Evolutionary conservation across 2,329 filamentous ascomycete species (phyloP).

Genomic region (Cadophora gregata): DNA sequence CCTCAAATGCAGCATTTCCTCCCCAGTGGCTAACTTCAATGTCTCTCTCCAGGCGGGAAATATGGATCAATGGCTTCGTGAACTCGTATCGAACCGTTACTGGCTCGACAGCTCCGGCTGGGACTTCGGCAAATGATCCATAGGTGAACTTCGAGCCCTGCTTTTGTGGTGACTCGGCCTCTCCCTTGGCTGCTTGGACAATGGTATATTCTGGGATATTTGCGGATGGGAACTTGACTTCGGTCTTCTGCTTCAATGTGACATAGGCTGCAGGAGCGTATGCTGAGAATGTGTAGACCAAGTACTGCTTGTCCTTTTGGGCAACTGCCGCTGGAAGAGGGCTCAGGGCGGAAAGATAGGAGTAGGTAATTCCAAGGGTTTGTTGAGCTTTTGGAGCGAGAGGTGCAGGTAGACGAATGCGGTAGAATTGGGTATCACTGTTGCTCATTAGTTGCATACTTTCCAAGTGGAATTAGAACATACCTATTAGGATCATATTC

Average conservation of each 20-base stretch:
- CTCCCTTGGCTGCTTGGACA: slow-evolving; percentile 65
- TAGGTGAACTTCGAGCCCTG: slow-evolving; percentile 88
- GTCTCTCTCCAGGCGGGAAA: slow-evolving; percentile 82
- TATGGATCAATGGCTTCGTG: slow-evolving; percentile 86
- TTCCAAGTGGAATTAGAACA: slow-evolving; percentile 13
- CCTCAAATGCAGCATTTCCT: slow-evolving; percentile 93
- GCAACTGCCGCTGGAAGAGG: slow-evolving; percentile 82
- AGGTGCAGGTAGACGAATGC: slow-evolving; percentile 77
- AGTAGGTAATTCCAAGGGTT: slow-evolving; percentile 87
- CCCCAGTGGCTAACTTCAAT: slow-evolving; percentile 98
- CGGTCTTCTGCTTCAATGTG: slow-evolving; percentile 94
- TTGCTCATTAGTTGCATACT: slow-evolving; percentile 36
- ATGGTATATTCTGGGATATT: slow-evolving; percentile 87
- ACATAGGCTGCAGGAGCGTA: slow-evolving; percentile 84
- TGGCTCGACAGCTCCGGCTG: slow-evolving; percentile 76
- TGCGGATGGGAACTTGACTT: slow-evolving; percentile 82
- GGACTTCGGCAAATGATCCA: slow-evolving; percentile 82
- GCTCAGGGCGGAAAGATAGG: slow-evolving; percentile 76
- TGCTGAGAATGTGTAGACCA: slow-evolving; percentile 84
- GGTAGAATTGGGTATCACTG: slow-evolving; percentile 82
- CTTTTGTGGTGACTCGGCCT: slow-evolving; percentile 71
- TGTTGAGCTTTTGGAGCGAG: slow-evolving; percentile 79
- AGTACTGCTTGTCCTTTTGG: slow-evolving; percentile 87
- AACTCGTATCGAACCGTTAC: slow-evolving; percentile 91
- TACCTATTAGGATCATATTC: slow-evolving; percentile 67